Evolutionary conservation across 2,329 filamentous ascomycete genomes (phyloP), one percentile per base, ranked within the genome.

Genomic region (Chrysosporium queenslandicum): DNA sequence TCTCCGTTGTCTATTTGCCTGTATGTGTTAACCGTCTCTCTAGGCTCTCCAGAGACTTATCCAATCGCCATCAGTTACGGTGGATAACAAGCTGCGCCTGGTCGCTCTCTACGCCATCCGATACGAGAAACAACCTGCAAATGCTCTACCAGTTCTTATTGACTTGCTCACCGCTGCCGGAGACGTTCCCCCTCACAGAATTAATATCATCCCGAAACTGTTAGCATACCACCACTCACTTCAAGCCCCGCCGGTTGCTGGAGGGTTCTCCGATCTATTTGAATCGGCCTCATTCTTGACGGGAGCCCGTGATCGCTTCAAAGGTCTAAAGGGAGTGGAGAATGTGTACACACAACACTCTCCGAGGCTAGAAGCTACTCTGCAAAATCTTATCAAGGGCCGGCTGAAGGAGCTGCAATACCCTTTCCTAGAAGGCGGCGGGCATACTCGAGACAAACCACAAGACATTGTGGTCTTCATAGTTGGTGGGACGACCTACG

Each of bases 281-380:
- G 90, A 97, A 63, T 85, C 87, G 0, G 81, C 85, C 0, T 91
- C 88, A 3, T 91, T 98, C 58, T 95, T 98, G 69, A 87, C 87
- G 0, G 87, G 87, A 11, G 89, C 90, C 9, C 79, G 88, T 36
- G 87, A 85, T 63, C 82, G 90, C 4, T 89, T 98, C 68, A 95
- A 94, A 64, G 92, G 92, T 0, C 76, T 98, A 12, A 96, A 97
- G 64, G 92, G 92, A 1, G 92, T 98, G 1, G 94, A 98, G 67
- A 98, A 98, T 61, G 92, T 98, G 25, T 98, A 98, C 67, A 98
- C 92, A 0, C 94, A 98, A 67, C 92, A 98, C 68, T 94, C 88
- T 4, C 89, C 94, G 0, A 78, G 88, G 20, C 70, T 98, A 14
- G 90, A 96, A 67, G 79, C 80, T 21, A 97, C 89, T 0, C 72